These are phyloP conservation scores for Calonectria pauciramosa DNA, from an alignment of 2,329 filamentous ascomycete species.

Conservation along the genomic window DNA sequence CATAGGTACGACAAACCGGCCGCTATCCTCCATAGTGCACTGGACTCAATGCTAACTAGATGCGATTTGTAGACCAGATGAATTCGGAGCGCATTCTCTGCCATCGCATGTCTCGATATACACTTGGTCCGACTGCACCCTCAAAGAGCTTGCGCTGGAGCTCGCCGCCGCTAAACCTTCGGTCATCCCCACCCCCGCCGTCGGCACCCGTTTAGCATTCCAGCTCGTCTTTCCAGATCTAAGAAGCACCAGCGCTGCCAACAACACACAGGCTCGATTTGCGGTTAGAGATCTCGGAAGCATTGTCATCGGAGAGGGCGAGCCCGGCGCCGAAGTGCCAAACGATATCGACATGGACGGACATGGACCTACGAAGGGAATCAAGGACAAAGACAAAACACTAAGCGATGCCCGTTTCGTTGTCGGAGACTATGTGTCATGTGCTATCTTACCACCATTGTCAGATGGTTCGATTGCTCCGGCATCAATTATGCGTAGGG, in stretches of 20 bases:
- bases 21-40: background rate
- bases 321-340: constrained; percentile 58
- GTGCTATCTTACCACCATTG: constrained; percentile 82
- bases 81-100: constrained; percentile 73
- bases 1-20: constrained; percentile 67
- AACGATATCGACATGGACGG: constrained; percentile 53
- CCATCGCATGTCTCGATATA: constrained; percentile 83
- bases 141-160: constrained; percentile 84
- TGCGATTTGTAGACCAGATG: constrained; percentile 69
- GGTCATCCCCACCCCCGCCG: constrained; percentile 78
- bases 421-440: constrained; percentile 89
- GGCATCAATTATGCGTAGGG: constrained; percentile 56
- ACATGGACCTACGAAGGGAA: constrained; percentile 50
- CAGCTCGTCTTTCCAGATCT: constrained; percentile 88
- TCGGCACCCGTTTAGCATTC: constrained; percentile 89
- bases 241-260: constrained; percentile 47
- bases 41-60: background rate
- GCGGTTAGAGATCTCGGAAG: constrained; percentile 86
- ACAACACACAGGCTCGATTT: constrained; percentile 66
- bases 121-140: constrained; percentile 86
- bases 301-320: constrained; percentile 78
- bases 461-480: constrained; percentile 81
- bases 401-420: constrained; percentile 84
- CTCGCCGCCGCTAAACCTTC: constrained; percentile 75
- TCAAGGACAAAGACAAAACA: constrained; percentile 78